phyloP scores from a whole-genome alignment of 345 rosid genomes.

The Citrus medica region DNA sequence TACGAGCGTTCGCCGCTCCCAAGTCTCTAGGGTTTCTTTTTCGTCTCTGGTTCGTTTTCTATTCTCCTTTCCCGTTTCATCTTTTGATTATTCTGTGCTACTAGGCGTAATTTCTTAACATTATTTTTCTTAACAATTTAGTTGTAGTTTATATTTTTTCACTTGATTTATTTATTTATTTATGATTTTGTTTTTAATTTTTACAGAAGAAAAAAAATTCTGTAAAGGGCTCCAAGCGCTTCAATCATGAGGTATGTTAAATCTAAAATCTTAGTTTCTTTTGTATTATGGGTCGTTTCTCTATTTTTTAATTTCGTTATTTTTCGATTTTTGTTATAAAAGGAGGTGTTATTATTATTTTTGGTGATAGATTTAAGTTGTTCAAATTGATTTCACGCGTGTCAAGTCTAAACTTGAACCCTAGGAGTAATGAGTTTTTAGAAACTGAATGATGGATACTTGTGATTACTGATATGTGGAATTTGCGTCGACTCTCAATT shows the following conservation, averaged over 20 bases:
- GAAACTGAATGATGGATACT: neutral
- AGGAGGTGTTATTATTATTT: neutral
- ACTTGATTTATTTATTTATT: no score
- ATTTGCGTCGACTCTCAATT: neutral
- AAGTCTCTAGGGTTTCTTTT: no score
- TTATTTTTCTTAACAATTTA: no score
- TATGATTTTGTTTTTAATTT: neutral
- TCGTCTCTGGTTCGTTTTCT: no score
- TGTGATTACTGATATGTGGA: neutral
- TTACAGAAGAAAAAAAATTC: conserved; percentile 10
- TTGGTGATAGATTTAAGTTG: neutral
- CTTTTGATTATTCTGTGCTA: no score
- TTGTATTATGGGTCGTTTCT: neutral
- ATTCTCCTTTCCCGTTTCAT: no score
- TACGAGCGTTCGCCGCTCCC: no score
- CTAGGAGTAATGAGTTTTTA: neutral
- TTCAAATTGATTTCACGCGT: neutral
- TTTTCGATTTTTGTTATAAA: neutral
- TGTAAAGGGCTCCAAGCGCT: neutral
- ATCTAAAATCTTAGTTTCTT: neutral
- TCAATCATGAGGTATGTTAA: conserved; percentile 32
- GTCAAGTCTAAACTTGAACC: neutral
- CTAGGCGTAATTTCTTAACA: no score
- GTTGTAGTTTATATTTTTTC: no score
- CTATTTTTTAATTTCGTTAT: no score